A percentile compares a stretch with the other conserved stretches of the same genome.
phyloP scores from a whole-genome alignment of 495 filamentous ascomycete species.

The Pseudoneurospora amorphoporcata region DNA sequence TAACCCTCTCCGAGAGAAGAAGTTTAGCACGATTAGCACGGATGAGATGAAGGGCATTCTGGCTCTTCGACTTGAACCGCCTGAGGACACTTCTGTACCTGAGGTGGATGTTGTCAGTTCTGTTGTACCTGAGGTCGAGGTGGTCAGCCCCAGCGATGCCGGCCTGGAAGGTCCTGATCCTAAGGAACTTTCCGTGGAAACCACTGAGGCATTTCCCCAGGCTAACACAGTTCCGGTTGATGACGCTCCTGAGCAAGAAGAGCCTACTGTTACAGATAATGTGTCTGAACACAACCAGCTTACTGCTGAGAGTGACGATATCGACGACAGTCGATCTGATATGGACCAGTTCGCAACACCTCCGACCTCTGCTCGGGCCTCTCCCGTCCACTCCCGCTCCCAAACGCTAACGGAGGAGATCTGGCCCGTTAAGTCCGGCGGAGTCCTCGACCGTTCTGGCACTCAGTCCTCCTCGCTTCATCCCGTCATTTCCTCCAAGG shows the following conservation, averaged over 20 bases:
- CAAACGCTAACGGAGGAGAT: slow-evolving; percentile 29
- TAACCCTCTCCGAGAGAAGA: slow-evolving; percentile 82
- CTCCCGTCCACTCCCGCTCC: slow-evolving; percentile 32
- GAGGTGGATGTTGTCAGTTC: neutral
- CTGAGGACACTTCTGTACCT: slow-evolving; percentile 16
- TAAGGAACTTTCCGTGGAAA: neutral
- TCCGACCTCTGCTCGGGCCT: slow-evolving; percentile 38
- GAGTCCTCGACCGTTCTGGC: slow-evolving; percentile 62
- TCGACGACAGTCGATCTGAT: slow-evolving; percentile 48
- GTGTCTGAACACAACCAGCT: neutral
- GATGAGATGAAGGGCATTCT: slow-evolving; percentile 75
- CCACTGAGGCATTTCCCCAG: neutral
- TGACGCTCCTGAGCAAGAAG: neutral
- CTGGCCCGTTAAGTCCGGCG: slow-evolving; percentile 60
- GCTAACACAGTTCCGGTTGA: neutral
- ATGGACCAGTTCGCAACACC: slow-evolving; percentile 55
- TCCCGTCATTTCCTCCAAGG: slow-evolving; percentile 39
- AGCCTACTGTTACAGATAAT: neutral
- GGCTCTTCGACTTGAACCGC: slow-evolving; percentile 55
- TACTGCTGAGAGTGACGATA: slow-evolving; percentile 18
- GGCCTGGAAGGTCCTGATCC: neutral
- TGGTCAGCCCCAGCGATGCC: neutral
- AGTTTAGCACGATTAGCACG: slow-evolving; percentile 66
- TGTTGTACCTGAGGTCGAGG: neutral
- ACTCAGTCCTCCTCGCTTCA: slow-evolving; percentile 47